Evolutionary conservation across 2,329 filamentous ascomycete genomes (phyloP).

Genomic region (Fusarium piperis): DNA sequence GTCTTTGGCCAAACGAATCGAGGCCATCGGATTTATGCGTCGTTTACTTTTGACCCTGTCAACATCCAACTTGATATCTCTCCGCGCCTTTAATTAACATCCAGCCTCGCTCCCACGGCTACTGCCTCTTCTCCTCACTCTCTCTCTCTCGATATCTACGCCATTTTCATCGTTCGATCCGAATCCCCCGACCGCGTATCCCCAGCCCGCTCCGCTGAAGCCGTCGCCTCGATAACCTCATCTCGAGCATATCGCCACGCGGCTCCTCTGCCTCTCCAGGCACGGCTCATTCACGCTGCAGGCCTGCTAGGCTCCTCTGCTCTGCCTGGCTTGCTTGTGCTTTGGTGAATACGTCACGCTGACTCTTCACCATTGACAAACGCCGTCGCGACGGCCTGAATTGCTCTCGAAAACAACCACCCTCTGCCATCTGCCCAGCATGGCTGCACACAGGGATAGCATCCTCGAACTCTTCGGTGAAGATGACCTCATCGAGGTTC

Average conservation of each 20-base stretch:
- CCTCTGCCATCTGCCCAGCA: conserved; percentile 9
- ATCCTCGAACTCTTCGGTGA: conserved; percentile 35
- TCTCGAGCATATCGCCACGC: conserved; percentile 24
- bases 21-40: conserved; percentile 17
- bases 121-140: background rate
- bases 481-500: conserved; percentile 29
- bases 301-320: conserved; percentile 1
- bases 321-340: conserved; percentile 8
- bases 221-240: conserved; percentile 12
- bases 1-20: conserved; percentile 24
- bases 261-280: conserved; percentile 2
- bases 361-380: background rate
- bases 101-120: background rate
- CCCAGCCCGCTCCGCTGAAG: background rate
- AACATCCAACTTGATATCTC: conserved; percentile 13
- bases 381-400: background rate
- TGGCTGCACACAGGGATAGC: conserved; percentile 30
- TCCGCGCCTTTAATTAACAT: background rate
- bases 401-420: background rate
- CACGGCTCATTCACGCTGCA: conserved; percentile 3
- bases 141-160: background rate
- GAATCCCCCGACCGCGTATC: conserved; percentile 6
- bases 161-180: background rate
- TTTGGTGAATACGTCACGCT: conserved; percentile 4
- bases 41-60: background rate